Conservation (phyloP, 345 rosid genomes). For the Tarenaya hassleriana region DNA sequence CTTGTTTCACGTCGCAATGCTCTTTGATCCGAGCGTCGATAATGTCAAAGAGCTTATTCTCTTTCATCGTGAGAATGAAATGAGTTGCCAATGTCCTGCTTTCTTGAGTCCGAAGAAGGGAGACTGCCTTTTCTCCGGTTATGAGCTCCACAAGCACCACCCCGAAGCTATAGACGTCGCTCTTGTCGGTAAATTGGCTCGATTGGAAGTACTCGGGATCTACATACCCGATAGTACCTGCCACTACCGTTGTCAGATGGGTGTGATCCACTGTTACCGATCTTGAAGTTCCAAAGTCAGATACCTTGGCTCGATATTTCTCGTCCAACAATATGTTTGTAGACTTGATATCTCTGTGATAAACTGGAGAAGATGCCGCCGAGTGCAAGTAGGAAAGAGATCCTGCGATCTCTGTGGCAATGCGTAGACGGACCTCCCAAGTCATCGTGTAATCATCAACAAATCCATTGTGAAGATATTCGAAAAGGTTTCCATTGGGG, state of each 20-base stretch:
- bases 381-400: slow-evolving; percentile 15
- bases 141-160: slow-evolving; percentile 1
- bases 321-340: slow-evolving; percentile 11
- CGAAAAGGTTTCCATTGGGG: slow-evolving; percentile 16
- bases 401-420: slow-evolving; percentile 11
- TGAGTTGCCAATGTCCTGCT: slow-evolving; percentile 15
- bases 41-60: slow-evolving; percentile 2
- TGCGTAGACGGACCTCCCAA: slow-evolving; percentile 6
- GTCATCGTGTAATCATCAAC: background rate
- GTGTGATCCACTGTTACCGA: slow-evolving; percentile 17
- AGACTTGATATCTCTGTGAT: slow-evolving; percentile 12
- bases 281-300: slow-evolving; percentile 19
- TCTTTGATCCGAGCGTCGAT: slow-evolving; percentile 11
- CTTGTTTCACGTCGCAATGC: background rate
- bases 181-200: too few relatives aligned
- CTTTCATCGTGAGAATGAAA: background rate
- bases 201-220: too few relatives aligned
- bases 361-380: slow-evolving; percentile 1
- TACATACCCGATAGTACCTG: too few relatives aligned
- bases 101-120: slow-evolving; percentile 5
- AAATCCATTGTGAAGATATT: slow-evolving; percentile 9
- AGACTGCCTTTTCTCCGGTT: slow-evolving; percentile 7
- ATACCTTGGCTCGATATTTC: slow-evolving; percentile 10
- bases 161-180: too few relatives aligned
- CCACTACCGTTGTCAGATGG: slow-evolving; percentile 15